Evolutionary conservation across 169 alveolate genomes (phyloP).

Genomic region (Theileria sp.): DNA sequence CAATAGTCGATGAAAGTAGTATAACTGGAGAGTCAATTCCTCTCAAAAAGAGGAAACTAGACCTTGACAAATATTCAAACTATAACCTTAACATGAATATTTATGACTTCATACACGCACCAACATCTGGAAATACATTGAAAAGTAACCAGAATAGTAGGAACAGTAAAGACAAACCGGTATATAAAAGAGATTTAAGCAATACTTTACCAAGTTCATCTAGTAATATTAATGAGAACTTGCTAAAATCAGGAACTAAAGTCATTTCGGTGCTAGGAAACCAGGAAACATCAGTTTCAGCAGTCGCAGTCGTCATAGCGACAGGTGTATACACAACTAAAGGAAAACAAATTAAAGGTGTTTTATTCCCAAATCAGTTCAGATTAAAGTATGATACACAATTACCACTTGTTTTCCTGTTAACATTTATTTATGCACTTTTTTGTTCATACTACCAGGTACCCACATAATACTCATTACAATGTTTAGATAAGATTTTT

Average conservation of each 20-base stretch:
- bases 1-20: slow-evolving; percentile 82
- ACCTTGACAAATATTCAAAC: slow-evolving; percentile 56
- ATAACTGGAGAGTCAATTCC: slow-evolving; percentile 88
- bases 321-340: slow-evolving; percentile 89
- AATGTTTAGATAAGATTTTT: slow-evolving; percentile 64
- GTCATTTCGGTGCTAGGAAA: slow-evolving; percentile 69
- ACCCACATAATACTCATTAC: not conserved
- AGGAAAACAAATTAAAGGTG: slow-evolving; percentile 91
- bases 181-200: slow-evolving; percentile 79
- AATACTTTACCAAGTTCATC: slow-evolving; percentile 21
- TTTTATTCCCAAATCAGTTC: slow-evolving; percentile 87
- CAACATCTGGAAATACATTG: not conserved
- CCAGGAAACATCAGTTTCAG: slow-evolving; percentile 65
- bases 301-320: slow-evolving; percentile 86
- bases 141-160: slow-evolving; percentile 69
- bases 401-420: slow-evolving; percentile 72
- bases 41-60: slow-evolving; percentile 75
- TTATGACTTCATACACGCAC: slow-evolving; percentile 44
- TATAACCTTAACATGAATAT: slow-evolving; percentile 69
- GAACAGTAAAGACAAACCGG: slow-evolving; percentile 78
- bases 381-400: slow-evolving; percentile 78
- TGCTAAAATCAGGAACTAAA: slow-evolving; percentile 75
- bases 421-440: slow-evolving; percentile 67
- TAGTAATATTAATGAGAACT: slow-evolving; percentile 44
- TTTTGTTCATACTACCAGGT: slow-evolving; percentile 75